Evolutionary conservation across 805 yeast species (phyloP), one percentile per base, ranked within the genome.

Genomic region (Scheffersomyces spartinae): DNA sequence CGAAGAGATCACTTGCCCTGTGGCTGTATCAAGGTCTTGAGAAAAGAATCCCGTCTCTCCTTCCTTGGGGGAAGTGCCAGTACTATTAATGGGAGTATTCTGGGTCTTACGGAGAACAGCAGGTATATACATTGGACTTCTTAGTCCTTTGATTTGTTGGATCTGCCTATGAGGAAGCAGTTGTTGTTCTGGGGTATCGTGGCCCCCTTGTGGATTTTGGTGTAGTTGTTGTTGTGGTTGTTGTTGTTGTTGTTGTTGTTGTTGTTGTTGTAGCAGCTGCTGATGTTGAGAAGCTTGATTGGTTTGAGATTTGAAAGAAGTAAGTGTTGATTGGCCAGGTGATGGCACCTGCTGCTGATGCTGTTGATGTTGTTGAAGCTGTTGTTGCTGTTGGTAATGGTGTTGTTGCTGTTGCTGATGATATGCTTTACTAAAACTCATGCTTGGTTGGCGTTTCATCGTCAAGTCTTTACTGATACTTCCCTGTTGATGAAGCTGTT

Each of bases 91-190:
- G 1, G 47, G 43, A 15, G 29, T 40, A 15, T 33, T 42, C 8
- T 33, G 19, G 30, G 62, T 37, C 82, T 38, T 66, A 15, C 67
- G 40, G 26, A 86, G 59, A 7, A 86, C 97, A 0, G 95, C 95
- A 0, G 97, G 97, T 0, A 80, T 64, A 42, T 84, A 86, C 58
- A 86, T 58, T 7, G 96, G 95, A 42, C 82, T 78, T 47, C 84
- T 71, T 35, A 84, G 86, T 24, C 77, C 78, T 30, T 74, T 72
- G 33, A 85, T 72, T 42, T 84, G 93, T 45, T 74, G 78, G 13
- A 77, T 47, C 31, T 57, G 57, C 24, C 49, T 40, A 26, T 42
- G 41, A 17, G 49, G 33, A 1, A 49, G 38, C 32, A 44, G 49
- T 34, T 45, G 53, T n/a, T n/a, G n/a, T n/a, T n/a, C n/a, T n/a